Evolutionary conservation across 495 filamentous ascomycete genomes (phyloP), one percentile per base, ranked within the genome.

Genomic region (Aspergillus saccharolyticus): DNA sequence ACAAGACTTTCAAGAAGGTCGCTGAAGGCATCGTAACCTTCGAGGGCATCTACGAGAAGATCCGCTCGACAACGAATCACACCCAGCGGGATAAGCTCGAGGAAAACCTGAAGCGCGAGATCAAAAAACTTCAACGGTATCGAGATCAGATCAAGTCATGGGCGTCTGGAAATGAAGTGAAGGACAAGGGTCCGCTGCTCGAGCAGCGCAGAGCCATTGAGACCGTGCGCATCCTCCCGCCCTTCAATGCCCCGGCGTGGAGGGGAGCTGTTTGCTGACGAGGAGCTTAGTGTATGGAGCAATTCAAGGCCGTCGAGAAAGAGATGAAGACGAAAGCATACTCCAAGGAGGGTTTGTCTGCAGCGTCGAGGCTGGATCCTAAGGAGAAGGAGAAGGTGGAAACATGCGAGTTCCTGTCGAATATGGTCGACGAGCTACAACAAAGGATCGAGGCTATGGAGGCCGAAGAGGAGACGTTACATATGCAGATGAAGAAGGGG

Each of bases 261-360:
- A 30, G 47, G 47, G 22, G 47, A 39, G 33, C 33, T 39, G 4
- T 39, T 18, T 50, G 47, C 42, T 47, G 25, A 47, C 45, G 22
- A 19, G 48, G 25, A 4, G 4, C 16, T 44, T 42, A 97, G 95
- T 90, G 96, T 86, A 98, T 98, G 94, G 94, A 98, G 75, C 89
- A 89, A 65, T 98, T 98, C 83, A 98, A 98, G 79, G 92, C 91
- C 21, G 94, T 98, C n/a, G 94, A 98, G 75, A 98, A 98, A 78
- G 94, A 96, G 71, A 97, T 98, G 93, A 98, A 98, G 78, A 98
- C 94, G 48, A 98, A 98, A 74, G 93, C 94, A 56, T 98, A 96
- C 72, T 97, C 95, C 42, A 97, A 98, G 80, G 95, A 97, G 74
- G 94, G 94, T 39, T 74, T 98, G 46, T 90, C 87, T 44, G 87